Base-by-base conservation (phyloP, 495 filamentous ascomycete species). In the Penicillium simplicissimum region DNA sequence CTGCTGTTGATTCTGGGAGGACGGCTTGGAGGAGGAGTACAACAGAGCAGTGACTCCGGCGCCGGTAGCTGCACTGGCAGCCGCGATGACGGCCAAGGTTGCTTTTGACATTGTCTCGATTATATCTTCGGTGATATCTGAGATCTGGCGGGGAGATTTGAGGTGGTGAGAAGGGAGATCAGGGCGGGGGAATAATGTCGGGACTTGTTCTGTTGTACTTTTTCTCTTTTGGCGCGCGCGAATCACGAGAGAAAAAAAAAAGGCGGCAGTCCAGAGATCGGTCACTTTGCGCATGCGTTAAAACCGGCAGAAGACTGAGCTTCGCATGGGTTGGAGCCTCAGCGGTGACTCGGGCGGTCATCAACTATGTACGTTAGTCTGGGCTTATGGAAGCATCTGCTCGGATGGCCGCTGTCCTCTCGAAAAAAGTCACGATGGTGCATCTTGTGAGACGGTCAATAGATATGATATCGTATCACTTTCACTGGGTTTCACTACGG, bases 81-180 rank as follows among this genome's bases (percentile, higher is more conserved):
- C 93, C 42, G 93, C 95, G 65, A 97, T 90, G 45, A 95, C 83
- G 45, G 92, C 93, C 60, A 97, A 68, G 23, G 93, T 96, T 31
- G 87, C 82, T 76, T 96, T 96, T 28, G 92, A 93, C 91, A 93
- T 92, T 59, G 55, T 60, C 4, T 34, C 4, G 6, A 49, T 23
- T 36, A n/a, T 15, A 19, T 21, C 17, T 9, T 36, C 21, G 33
- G 43, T n/a, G 14, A 38, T 42, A 48, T 25, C 23, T 35, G 17
- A 19, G 8, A n/a, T n/a, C n/a, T n/a, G n/a, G n/a, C n/a, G n/a
- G 15, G 17, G 1, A 17, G 19, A 19, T 52, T 25, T 17, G n/a
- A 34, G 51, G 10, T 7, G 31, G 33, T 31, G 11, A 6, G 13
- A 14, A 9, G 15, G n/a, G 0, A 19, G 8, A 1, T 21, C 28